Base-by-base conservation (phyloP, 2,329 filamentous ascomycete species). In the Colletotrichum sp. region DNA sequence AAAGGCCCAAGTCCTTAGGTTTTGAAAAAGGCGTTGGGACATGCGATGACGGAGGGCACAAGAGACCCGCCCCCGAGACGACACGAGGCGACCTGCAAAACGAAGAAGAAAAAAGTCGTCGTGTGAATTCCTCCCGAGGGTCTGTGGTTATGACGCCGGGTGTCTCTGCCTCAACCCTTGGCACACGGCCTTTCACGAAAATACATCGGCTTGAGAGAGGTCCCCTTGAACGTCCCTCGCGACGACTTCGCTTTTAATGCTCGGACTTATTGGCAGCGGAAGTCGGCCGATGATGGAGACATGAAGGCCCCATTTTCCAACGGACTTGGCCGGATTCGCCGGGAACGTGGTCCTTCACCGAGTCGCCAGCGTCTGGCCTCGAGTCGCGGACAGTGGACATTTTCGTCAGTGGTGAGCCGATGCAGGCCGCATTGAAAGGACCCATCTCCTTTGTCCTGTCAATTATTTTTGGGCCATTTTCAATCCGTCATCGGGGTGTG, bases 251-350 rank as follows among this genome's bases (percentile, higher is more conserved):
- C 36, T 8, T 9, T 36, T 30, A 32, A 57, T 63, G 57, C 55
- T 52, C 55, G 32, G 13, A 15, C 26, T 66, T 49, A 66, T 52
- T 66, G 24, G n/a, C 16, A 55, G 62, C 30, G 60, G 32, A 52
- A 49, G 30, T 44, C 62, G 69, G 63, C 39, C 73, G 62, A 39
- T 55, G 69, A 73, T 49, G n/a, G 32, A 44, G 39, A 57, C 21
- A 57, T 28, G 69, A 67, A 39, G 16, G 21, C 57, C 55, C 73
- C 55, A 34, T 24, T 52, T 21, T 8, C 44, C 28, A 28, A 69
- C 69, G 69, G 57, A 68, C 63, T 62, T 76, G 30, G 36, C 73
- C 69, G 73, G 69, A 13, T 39, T 67, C 26, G 26, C 57, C 67
- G 67, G 67, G 57, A 24, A 44, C 21, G 34, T 44, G 26, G 34